Base-by-base conservation (phyloP, 176 grass and related monocot species). In the Tillandsia fasciculata region DNA sequence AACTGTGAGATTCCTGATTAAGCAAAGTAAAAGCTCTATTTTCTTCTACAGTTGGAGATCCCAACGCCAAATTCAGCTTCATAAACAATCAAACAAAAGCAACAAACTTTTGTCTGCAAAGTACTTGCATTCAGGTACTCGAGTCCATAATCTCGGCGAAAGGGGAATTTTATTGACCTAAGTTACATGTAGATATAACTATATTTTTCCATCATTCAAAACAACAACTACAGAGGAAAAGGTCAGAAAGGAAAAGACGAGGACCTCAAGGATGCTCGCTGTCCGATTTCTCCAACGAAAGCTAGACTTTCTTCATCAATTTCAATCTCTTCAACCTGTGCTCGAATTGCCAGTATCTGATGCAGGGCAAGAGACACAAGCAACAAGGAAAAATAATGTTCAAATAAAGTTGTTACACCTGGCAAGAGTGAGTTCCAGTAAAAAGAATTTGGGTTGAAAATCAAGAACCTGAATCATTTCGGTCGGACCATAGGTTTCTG, bases 261-360 rank as follows among this genome's bases (percentile, higher is more conserved):
- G 53, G 73, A 99, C 94, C 95, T 90, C 74, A 99, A 90, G 70
- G 94, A 93, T 79, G 87, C 79, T 52, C 77, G 89, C 26, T 90
- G 89, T 68, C 89, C 94, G 50, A 90, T 92, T 65, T 99, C 94
- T 69, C 94, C 89, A 65, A 99, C 50, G 82, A 72, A 99, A 73
- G 89, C 89, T 70, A 99, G 84, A 72, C 94, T 99, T 74, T 93
- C 89, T 79, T 93, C 94, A 51, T 99, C 89, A 53, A 99, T 88
- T 49, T 93, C 89, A 72, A 86, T 79, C 86, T 90, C 94, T 81
- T 99, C 94, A 8, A 99, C 84, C 82, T 99, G 94, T 70, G 87
- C 94, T 80, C 87, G 81, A 69, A 99, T 93, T 67, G 89, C 89
- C 51, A 99, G 69, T 75, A 99, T 99, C 89, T 93, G 77, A 0